phyloP scores from a whole-genome alignment of 1,284 basidiomycete genomes.

The Ustilago nuda region DNA sequence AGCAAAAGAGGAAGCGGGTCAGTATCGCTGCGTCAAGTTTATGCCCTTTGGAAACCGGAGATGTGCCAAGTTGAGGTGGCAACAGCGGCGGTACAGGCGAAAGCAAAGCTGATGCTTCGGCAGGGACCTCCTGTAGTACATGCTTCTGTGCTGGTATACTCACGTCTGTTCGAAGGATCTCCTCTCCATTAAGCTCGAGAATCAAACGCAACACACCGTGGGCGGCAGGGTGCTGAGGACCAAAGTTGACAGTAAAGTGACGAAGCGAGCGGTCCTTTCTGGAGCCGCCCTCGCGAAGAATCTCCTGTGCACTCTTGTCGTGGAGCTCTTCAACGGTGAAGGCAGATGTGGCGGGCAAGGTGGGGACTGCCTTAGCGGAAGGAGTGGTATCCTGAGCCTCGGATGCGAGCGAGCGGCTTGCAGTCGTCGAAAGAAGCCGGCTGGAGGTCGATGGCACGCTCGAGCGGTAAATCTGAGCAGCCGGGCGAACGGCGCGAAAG shows the following conservation, averaged over 20 bases:
- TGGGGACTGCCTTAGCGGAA: constrained; percentile 36
- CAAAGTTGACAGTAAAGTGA: constrained; percentile 70
- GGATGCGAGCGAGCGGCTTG: constrained; percentile 51
- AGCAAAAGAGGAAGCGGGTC: constrained; percentile 58
- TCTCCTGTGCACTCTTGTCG: constrained; percentile 79
- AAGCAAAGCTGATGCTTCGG: not conserved
- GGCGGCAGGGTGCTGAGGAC: constrained; percentile 93
- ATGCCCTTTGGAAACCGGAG: not conserved
- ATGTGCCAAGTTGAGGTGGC: not conserved
- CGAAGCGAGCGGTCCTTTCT: constrained; percentile 82
- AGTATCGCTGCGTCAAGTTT: constrained; percentile 1
- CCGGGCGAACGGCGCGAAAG: constrained; percentile 47
- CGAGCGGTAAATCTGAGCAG: constrained; percentile 38
- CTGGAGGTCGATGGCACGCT: constrained; percentile 38
- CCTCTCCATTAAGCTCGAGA: constrained; percentile 94
- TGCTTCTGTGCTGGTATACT: constrained; percentile 22
- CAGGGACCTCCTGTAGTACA: not conserved
- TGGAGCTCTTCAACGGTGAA: constrained; percentile 73
- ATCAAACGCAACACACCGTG: constrained; percentile 98
- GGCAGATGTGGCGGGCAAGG: constrained; percentile 49
- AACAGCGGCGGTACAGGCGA: not conserved
- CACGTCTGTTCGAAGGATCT: constrained; percentile 68
- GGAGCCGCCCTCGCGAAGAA: constrained; percentile 80
- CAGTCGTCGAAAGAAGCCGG: constrained; percentile 38
- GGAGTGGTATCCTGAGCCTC: constrained; percentile 50